A percentile compares a stretch with the other conserved stretches of the same genome.
These are phyloP conservation scores for Aspergillus vadensis DNA, from an alignment of 2,329 filamentous ascomycete genomes.

Conservation along the genomic window DNA sequence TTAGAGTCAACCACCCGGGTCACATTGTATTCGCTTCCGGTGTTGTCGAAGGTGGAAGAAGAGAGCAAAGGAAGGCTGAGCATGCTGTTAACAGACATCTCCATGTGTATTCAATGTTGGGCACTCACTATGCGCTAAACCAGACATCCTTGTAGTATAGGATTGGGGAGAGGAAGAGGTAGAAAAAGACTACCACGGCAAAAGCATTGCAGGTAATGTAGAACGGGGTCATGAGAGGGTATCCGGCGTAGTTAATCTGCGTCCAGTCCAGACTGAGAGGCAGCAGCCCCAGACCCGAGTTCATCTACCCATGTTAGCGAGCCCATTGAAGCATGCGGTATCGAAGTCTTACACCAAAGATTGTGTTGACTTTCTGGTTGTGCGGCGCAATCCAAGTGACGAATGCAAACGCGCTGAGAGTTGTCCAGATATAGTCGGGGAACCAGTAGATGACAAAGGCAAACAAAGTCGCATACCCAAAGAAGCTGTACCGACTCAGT, in stretches of 20 bases:
- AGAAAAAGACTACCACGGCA: constrained; percentile 57
- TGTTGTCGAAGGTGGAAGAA: constrained; percentile 36
- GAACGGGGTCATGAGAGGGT: constrained; percentile 33
- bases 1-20: constrained; percentile 32
- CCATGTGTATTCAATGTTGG: neutral
- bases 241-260: constrained; percentile 34
- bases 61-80: constrained; percentile 32
- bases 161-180: constrained; percentile 51
- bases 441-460: constrained; percentile 50
- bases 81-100: constrained; percentile 3
- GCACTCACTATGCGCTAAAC: constrained; percentile 40
- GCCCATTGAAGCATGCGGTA: no score
- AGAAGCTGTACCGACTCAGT: constrained; percentile 24
- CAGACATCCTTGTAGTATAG: constrained; percentile 60
- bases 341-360: constrained; percentile 25
- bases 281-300: constrained; percentile 33
- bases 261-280: constrained; percentile 52
- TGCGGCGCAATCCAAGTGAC: constrained; percentile 51
- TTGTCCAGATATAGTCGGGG: constrained; percentile 52
- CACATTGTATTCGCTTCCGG: constrained; percentile 33
- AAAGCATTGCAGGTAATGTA: constrained; percentile 60
- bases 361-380: constrained; percentile 37
- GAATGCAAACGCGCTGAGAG: constrained; percentile 51
- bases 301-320: constrained; percentile 20
- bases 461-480: constrained; percentile 18